phyloP scores from a whole-genome alignment of 768 basidiomycete genomes.

The Tephrocybe sp. region DNA sequence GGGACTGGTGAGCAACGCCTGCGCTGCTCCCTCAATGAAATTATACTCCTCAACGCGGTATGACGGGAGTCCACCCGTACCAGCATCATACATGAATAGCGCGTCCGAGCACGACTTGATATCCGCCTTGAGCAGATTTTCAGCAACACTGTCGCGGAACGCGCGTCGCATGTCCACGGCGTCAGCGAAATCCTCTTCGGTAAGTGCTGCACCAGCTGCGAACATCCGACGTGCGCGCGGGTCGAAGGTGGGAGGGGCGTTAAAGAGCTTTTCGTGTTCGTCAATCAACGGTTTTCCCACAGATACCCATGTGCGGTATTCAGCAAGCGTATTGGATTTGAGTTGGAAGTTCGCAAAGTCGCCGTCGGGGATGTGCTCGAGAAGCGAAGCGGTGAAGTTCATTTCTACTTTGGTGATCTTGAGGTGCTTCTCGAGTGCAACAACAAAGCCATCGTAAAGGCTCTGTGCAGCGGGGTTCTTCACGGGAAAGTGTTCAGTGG shows the following conservation, averaged over 20 bases:
- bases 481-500: conserved; percentile 33
- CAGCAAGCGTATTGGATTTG: conserved; percentile 29
- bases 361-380: conserved; percentile 26
- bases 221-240: conserved; percentile 30
- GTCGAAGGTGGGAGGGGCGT: conserved; percentile 26
- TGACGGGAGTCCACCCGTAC: conserved; percentile 31
- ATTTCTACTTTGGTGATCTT: conserved; percentile 22
- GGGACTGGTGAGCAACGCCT: conserved; percentile 22
- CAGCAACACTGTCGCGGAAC: conserved; percentile 22
- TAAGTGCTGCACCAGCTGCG: conserved; percentile 21
- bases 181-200: conserved; percentile 22
- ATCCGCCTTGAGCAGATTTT: conserved; percentile 27
- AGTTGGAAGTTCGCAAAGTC: conserved; percentile 27
- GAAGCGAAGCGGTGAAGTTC: conserved; percentile 27
- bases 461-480: conserved; percentile 27
- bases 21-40: conserved; percentile 25
- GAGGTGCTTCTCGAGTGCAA: conserved; percentile 22
- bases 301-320: conserved; percentile 32
- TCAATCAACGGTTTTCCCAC: conserved; percentile 32
- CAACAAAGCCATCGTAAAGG: conserved; percentile 27
- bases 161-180: conserved; percentile 24
- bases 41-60: conserved; percentile 34
- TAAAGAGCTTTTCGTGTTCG: conserved; percentile 19
- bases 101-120: conserved; percentile 30
- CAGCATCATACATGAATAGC: conserved; percentile 34